A percentile compares a stretch with the other conserved stretches of the same genome.
These are phyloP conservation scores for Botrytis fragariae DNA, from an alignment of 2,329 filamentous ascomycete genomes.

Conservation along the genomic window DNA sequence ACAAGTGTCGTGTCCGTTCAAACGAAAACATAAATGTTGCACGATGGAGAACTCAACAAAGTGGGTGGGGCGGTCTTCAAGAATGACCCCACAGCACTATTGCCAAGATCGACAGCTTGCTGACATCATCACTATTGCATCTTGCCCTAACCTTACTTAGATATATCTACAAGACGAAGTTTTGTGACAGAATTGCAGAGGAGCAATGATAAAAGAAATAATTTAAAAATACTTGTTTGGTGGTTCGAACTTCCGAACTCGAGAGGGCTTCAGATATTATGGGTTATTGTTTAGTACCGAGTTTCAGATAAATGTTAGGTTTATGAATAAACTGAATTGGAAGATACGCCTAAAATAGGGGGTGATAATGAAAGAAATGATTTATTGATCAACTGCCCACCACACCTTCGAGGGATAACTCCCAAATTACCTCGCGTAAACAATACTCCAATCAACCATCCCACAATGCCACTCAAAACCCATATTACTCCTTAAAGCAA, in stretches of 20 bases:
- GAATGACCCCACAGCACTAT: not conserved
- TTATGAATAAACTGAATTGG: not conserved
- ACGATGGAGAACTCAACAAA: not conserved
- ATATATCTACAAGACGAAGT: too few species aligned
- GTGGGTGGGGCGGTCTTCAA: not conserved
- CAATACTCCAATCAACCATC: not conserved
- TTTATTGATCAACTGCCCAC: not conserved
- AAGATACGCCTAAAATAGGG: too few species aligned
- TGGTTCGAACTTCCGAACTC: not conserved
- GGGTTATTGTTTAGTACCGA: not conserved
- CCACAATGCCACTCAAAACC: not conserved
- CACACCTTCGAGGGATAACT: not conserved
- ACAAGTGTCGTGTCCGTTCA: not conserved
- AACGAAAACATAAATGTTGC: not conserved
- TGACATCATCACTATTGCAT: not conserved
- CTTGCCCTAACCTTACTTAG: not conserved
- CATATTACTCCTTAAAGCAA: not conserved
- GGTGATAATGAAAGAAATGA: not conserved
- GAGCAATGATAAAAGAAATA: too few species aligned
- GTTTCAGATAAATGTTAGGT: not conserved
- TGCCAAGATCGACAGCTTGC: not conserved
- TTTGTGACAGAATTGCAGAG: too few species aligned
- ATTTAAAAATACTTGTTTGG: not conserved
- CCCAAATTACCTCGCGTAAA: not conserved
- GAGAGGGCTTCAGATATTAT: not conserved